Evolutionary conservation across 768 basidiomycete species (phyloP).

Genomic region (Mrakia frigida): DNA sequence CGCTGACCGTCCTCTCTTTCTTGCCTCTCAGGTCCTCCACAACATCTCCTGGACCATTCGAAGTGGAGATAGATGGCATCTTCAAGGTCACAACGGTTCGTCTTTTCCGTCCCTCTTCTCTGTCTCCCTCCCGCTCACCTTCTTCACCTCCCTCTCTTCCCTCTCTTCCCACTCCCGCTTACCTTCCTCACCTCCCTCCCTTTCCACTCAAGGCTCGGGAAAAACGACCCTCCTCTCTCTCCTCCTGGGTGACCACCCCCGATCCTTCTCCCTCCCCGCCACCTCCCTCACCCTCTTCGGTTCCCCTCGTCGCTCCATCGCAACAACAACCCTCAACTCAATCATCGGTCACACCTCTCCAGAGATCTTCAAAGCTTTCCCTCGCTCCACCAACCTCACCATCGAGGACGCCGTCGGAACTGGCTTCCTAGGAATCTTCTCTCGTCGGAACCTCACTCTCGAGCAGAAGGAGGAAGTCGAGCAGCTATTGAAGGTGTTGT

Average conservation of each 20-base stretch:
- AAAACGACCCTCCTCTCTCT: constrained; percentile 90
- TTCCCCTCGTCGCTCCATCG: constrained; percentile 57
- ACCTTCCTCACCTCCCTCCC: background rate
- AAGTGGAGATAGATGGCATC: constrained; percentile 80
- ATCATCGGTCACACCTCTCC: constrained; percentile 64
- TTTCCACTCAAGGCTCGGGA: constrained; percentile 61
- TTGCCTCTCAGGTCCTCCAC: constrained; percentile 57
- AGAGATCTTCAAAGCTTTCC: constrained; percentile 87
- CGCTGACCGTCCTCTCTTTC: background rate
- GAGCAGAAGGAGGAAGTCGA: constrained; percentile 51
- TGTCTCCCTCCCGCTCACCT: background rate
- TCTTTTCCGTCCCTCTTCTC: background rate
- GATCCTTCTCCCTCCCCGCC: constrained; percentile 67
- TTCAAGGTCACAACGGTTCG: constrained; percentile 80
- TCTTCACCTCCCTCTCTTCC: background rate
- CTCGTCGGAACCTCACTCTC: constrained; percentile 50
- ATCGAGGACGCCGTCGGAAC: constrained; percentile 79
- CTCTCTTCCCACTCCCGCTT: background rate
- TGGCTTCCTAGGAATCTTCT: constrained; percentile 81
- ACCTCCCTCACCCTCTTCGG: constrained; percentile 59
- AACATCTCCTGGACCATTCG: constrained; percentile 76
- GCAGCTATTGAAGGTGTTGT: constrained; percentile 61
- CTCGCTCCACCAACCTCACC: constrained; percentile 50
- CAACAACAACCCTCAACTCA: constrained; percentile 52
- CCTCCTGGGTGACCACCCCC: constrained; percentile 89